A percentile compares a stretch with the other conserved stretches of the same genome.
phyloP scores from a whole-genome alignment of 306 rosid genomes.

The Begonia loranthoides region DNA sequence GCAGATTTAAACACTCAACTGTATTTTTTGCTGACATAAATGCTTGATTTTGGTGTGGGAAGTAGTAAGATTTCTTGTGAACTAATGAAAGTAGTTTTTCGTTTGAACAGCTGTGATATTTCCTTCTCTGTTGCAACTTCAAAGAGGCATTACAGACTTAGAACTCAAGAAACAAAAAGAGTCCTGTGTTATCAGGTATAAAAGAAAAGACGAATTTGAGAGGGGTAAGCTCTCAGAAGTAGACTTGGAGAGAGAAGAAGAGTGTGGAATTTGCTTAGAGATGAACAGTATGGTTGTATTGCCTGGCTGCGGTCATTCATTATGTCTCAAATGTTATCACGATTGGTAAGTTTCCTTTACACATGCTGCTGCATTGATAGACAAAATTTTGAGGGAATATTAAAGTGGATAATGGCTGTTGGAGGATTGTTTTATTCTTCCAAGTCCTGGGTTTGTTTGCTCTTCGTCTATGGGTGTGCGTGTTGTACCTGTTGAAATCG shows the following conservation, averaged over 20 bases:
- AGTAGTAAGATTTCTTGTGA: too few relatives aligned
- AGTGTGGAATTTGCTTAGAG: constrained; percentile 94
- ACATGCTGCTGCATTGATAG: too few relatives aligned
- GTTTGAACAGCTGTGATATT: constrained; percentile 51
- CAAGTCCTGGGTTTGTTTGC: too few relatives aligned
- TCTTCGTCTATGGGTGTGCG: too few relatives aligned
- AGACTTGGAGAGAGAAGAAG: constrained; percentile 79
- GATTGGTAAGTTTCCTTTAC: constrained; percentile 43
- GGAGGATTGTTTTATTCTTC: too few relatives aligned
- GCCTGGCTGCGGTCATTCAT: constrained; percentile 71
- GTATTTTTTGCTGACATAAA: too few relatives aligned
- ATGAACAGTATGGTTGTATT: constrained; percentile 60
- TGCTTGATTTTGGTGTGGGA: too few relatives aligned
- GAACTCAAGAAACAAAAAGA: constrained; percentile 82
- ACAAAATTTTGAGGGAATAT: too few relatives aligned
- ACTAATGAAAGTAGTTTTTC: neutral
- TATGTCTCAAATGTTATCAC: constrained; percentile 69
- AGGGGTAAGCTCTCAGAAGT: constrained; percentile 36
- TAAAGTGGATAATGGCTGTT: too few relatives aligned
- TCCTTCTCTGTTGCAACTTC: constrained; percentile 90
- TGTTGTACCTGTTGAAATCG: too few relatives aligned
- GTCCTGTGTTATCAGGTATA: constrained; percentile 31
- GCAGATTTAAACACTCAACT: constrained; percentile 4
- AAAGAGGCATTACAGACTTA: constrained; percentile 74
- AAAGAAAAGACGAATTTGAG: constrained; percentile 33